A percentile compares a stretch with the other conserved stretches of the same genome.
phyloP scores from a whole-genome alignment of 441 rosid species.

The Populus hybrid region DNA sequence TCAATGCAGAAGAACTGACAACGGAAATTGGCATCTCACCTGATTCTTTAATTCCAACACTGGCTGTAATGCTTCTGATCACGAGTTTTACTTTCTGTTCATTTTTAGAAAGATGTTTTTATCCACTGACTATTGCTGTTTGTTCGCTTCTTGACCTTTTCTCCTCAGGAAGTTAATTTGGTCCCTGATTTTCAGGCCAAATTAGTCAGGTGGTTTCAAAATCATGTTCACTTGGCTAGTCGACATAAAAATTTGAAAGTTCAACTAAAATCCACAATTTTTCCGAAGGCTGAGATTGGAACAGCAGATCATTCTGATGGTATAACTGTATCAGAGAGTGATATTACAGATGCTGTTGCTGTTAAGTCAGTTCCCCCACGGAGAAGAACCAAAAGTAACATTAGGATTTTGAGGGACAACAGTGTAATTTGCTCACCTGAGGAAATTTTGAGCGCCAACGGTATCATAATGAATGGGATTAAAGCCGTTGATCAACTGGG shows the following conservation, averaged over 20 bases:
- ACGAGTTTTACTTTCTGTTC: conserved; percentile 7
- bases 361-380: conserved; percentile 67
- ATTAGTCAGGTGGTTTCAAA: conserved; percentile 73
- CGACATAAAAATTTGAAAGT: conserved; percentile 41
- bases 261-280: conserved; percentile 41
- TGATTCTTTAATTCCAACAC: conserved; percentile 58
- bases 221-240: conserved; percentile 64
- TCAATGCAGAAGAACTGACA: conserved; percentile 73
- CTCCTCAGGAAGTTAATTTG: conserved; percentile 61
- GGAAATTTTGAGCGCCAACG: conserved; percentile 40
- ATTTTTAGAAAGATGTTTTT: conserved; percentile 13
- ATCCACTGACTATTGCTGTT: background rate
- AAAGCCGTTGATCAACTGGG: conserved; percentile 36
- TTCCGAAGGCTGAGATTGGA: conserved; percentile 42
- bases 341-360: conserved; percentile 53
- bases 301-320: conserved; percentile 43
- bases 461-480: conserved; percentile 36
- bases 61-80: conserved; percentile 53
- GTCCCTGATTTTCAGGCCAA: conserved; percentile 63
- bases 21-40: conserved; percentile 74
- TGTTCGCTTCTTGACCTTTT: conserved; percentile 9
- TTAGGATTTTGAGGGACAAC: conserved; percentile 43
- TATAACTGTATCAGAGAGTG: conserved; percentile 43
- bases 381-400: conserved; percentile 59
- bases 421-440: conserved; percentile 42